Evolutionary conservation across 2,329 filamentous ascomycete species (phyloP), one percentile per base, ranked within the genome.

Genomic region (Lasiodiplodia sp.): DNA sequence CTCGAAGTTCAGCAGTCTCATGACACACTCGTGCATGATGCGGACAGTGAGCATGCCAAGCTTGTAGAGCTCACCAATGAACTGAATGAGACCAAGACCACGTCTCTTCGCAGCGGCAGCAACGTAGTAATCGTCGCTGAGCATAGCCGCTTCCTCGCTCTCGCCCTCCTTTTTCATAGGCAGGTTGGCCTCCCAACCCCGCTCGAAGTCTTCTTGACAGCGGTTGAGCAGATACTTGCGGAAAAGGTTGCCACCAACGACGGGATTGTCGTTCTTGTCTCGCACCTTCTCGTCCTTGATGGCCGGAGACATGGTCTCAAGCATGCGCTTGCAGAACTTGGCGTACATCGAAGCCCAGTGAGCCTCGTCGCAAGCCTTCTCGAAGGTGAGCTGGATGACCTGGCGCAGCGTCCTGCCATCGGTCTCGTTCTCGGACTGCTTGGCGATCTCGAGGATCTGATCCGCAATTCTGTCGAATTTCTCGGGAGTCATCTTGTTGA

Each of bases 401-500:
- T 99, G 96, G 75, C 96, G 92, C 63, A 99, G 87, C 8, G 96
- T 98, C 69, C 95, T 92, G 55, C 96, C 96, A 76, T 99, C 96
- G 25, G 88, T 88, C 83, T 99, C 96, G 75, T 97, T 92, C 87
- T 97, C 97, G 66, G 95, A 98, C 80, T 99, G 96, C 25, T 89
- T 92, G 34, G 95, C 94, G 79, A 99, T 99, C 66, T 90, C 87
- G 37, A 99, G 87, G 71, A 99, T 97, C 80, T 97, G 94, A 71
- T 94, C 92, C 7, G 96, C 89, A 73, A 99, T 97, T 83, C 91
- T 94, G 79, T 97, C 94, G 76, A 99, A 99, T 79, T 98, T 99
- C 83, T 99, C 96, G 0, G 96, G 96, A 0, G 96, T 98, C 96
- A 99, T 98, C 91, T 99, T 99, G 90, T 99, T 99, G 76, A 99